A percentile compares a stretch with the other conserved stretches of the same genome.
phyloP scores from a whole-genome alignment of 352 stramenopile genomes.

The Pythium angustatum region DNA sequence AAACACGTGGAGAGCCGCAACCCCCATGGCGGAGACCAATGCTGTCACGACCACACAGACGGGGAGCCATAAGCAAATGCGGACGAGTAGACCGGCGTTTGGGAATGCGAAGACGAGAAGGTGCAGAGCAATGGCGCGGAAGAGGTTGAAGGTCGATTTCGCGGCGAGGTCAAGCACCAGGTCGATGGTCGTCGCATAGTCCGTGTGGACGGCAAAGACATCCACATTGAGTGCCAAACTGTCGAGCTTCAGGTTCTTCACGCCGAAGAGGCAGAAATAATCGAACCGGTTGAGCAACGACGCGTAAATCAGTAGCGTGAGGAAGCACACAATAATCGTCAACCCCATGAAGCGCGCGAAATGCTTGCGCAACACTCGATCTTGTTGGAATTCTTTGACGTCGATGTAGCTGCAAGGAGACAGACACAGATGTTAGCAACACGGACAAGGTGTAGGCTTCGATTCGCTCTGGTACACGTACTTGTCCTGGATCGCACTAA shows the following conservation, averaged over 20 bases:
- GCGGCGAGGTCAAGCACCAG: conserved; percentile 41
- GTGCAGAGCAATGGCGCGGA: conserved; percentile 50
- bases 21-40: conserved; percentile 40
- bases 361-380: conserved; percentile 47
- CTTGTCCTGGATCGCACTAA: conserved; percentile 68
- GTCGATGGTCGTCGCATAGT: conserved; percentile 41
- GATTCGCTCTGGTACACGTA: conserved; percentile 27
- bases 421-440: background rate
- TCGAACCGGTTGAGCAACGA: conserved; percentile 67
- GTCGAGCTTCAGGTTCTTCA: conserved; percentile 29
- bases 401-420: conserved; percentile 59
- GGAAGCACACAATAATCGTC: conserved; percentile 44
- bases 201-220: conserved; percentile 44
- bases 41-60: conserved; percentile 45
- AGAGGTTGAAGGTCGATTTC: conserved; percentile 66
- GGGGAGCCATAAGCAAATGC: conserved; percentile 37
- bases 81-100: conserved; percentile 41
- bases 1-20: conserved; percentile 51
- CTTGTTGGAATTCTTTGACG: conserved; percentile 58
- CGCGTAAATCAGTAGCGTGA: conserved; percentile 54
- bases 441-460: background rate
- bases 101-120: conserved; percentile 60
- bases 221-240: conserved; percentile 37
- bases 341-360: conserved; percentile 41
- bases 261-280: conserved; percentile 46